Base-by-base conservation (phyloP, 2,329 filamentous ascomycete species). In the Diaporthe destruens region DNA sequence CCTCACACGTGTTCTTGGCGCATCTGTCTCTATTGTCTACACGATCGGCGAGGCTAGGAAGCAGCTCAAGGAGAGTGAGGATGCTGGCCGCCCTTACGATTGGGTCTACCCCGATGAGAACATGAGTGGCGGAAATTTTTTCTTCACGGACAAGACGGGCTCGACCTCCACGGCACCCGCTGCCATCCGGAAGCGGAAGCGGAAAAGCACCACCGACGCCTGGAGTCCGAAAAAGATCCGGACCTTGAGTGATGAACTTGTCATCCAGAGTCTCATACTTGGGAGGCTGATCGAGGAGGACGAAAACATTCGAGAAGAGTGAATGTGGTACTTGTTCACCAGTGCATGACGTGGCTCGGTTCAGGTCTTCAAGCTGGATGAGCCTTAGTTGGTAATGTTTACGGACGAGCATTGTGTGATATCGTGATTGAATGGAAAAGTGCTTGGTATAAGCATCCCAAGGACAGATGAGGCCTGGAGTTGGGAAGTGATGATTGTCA, bases 241-340 rank as follows among this genome's bases (percentile, higher is more conserved):
- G 75, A 87, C 96, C 56, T 88, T 97, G 68, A 92, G 91, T 71
- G 92, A 97, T 80, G 96, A 98, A 82, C 90, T 96, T 79, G 90
- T 98, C 29, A 91, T 97, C 71, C 96, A 99, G 85, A 98, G 95
- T 81, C 84, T 98, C 73, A 98, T 99, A 75, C 81, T 98, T 66
- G 96, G 95, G 0, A 89, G 91, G 74, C 83, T 98, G 76, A 89
- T 95, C 68, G 92, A 94, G 74, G 88, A 90, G 65, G 86, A 84
- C 16, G 87, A 90, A 76, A 78, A 85, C 74, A 71, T 75, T 23
- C 75, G 70, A 25, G 78, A 59, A 66, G 25, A 3, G 6, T 42
- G 16, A 42, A 42, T 18, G 6, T 16, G 39, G 39, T 6, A 9
- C 5, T 20, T n/a, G 18, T 34, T 32, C 12, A 16, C 3, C 20